phyloP scores from a whole-genome alignment of 2,329 filamentous ascomycete species.

The Colletotrichum destructivum region DNA sequence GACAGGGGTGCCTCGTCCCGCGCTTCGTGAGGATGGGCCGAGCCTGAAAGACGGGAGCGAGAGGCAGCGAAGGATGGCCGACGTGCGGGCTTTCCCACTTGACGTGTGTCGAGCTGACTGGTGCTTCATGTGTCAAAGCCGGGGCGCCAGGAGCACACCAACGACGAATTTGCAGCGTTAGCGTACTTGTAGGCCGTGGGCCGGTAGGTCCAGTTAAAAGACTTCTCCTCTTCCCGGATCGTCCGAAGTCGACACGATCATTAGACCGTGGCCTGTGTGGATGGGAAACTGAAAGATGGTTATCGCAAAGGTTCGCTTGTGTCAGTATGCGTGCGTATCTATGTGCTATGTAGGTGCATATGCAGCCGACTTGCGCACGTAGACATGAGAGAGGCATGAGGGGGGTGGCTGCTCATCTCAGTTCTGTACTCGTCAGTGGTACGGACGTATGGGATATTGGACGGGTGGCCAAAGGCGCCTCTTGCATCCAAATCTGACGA shows the following conservation, averaged over 20 bases:
- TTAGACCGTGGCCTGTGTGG: constrained; percentile 24
- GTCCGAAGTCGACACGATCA: constrained; percentile 26
- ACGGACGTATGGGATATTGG: constrained; percentile 33
- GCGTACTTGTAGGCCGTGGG: not conserved
- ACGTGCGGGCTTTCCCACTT: not conserved
- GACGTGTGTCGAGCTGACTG: constrained; percentile 6
- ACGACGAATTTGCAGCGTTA: not conserved
- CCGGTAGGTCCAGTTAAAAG: constrained; percentile 8
- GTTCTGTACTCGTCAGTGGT: not conserved
- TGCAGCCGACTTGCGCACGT: too few species aligned
- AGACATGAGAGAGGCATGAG: not conserved
- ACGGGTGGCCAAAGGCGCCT: not conserved
- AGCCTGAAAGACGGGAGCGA: constrained; percentile 9
- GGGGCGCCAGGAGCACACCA: constrained; percentile 4
- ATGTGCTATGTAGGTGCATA: too few species aligned
- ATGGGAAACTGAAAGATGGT: constrained; percentile 19
- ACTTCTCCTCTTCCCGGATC: constrained; percentile 27
- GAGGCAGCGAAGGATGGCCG: constrained; percentile 16
- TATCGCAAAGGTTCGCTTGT: constrained; percentile 6
- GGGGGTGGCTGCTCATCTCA: not conserved
- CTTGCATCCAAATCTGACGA: constrained; percentile 23
- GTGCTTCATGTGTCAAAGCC: constrained; percentile 19
- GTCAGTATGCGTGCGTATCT: too few species aligned
- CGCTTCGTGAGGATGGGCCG: constrained; percentile 9
- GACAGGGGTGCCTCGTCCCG: constrained; percentile 1